phyloP scores from a whole-genome alignment of 805 yeast species.

The Nakazawaea holstii region DNA sequence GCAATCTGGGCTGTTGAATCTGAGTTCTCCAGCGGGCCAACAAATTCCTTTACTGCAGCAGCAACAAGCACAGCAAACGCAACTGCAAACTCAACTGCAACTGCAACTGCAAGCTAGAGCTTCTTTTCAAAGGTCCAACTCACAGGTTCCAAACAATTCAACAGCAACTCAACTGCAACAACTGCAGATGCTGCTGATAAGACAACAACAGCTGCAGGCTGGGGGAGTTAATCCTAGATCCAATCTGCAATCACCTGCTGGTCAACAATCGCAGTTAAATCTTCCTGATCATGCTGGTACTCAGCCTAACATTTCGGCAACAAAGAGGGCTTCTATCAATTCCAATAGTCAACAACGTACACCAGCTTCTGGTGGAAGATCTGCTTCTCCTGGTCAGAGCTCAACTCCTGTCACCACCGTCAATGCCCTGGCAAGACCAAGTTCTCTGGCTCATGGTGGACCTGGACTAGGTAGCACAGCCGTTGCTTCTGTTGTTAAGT shows the following conservation, averaged over 20 bases:
- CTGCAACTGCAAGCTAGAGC: constrained; percentile 7
- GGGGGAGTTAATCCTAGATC: constrained; percentile 9
- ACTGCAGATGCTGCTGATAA: background rate
- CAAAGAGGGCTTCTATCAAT: background rate
- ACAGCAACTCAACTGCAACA: constrained; percentile 1
- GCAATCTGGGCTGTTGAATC: constrained; percentile 9
- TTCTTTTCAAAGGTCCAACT: background rate
- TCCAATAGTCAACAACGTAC: constrained; percentile 1
- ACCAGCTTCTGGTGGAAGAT: constrained; percentile 10
- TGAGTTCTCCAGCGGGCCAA: constrained; percentile 5
- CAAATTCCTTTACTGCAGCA: background rate
- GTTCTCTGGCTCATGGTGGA: constrained; percentile 17
- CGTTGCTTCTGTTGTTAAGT: constrained; percentile 30
- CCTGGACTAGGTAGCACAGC: constrained; percentile 13
- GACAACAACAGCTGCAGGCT: constrained; percentile 13
- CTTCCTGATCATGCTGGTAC: background rate
- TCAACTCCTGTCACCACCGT: constrained; percentile 39
- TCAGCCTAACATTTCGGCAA: constrained; percentile 10
- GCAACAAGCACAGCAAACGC: background rate
- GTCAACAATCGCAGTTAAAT: constrained; percentile 10
- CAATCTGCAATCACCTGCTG: background rate
- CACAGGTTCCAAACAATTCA: background rate
- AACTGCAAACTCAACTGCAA: constrained; percentile 4
- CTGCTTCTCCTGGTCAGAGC: constrained; percentile 18
- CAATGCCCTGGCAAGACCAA: constrained; percentile 42